Evolutionary conservation across 768 basidiomycete species (phyloP).

Genomic region (Suillus decipiens): DNA sequence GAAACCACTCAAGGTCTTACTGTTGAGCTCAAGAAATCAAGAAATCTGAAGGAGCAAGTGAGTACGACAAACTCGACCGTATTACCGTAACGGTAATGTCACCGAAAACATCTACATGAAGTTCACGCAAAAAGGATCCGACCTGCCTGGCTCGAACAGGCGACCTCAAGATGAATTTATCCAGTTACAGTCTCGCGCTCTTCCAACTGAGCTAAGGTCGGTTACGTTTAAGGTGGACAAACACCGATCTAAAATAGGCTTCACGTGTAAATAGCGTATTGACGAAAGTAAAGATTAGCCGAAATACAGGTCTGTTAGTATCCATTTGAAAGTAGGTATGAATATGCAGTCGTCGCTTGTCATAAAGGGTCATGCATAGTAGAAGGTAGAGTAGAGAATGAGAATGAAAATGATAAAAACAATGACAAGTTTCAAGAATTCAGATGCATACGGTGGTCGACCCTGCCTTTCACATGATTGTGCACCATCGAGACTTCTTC

Average conservation of each 20-base stretch:
- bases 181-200: constrained; percentile 50
- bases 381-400: constrained; percentile 1
- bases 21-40: too few relatives aligned
- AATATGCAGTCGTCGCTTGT: constrained; percentile 10
- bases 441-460: constrained; percentile 17
- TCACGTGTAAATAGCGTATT: not conserved
- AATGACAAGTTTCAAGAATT: constrained; percentile 7
- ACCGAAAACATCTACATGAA: too few relatives aligned
- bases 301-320: constrained; percentile 9
- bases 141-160: constrained; percentile 47
- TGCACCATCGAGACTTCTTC: constrained; percentile 20
- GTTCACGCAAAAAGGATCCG: constrained; percentile 22
- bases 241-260: not conserved
- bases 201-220: constrained; percentile 48
- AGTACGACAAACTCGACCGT: too few relatives aligned
- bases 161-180: constrained; percentile 41
- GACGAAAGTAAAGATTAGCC: constrained; percentile 5
- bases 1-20: too few relatives aligned
- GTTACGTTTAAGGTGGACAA: not conserved
- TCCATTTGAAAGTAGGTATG: constrained; percentile 11
- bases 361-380: constrained; percentile 3
- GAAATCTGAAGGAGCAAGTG: too few relatives aligned
- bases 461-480: constrained; percentile 17
- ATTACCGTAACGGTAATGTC: too few relatives aligned
- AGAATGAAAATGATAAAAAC: constrained; percentile 7